These are phyloP conservation scores for Gastrolobium villosum DNA, from an alignment of 306 rosid species.

Conservation along the genomic window DNA sequence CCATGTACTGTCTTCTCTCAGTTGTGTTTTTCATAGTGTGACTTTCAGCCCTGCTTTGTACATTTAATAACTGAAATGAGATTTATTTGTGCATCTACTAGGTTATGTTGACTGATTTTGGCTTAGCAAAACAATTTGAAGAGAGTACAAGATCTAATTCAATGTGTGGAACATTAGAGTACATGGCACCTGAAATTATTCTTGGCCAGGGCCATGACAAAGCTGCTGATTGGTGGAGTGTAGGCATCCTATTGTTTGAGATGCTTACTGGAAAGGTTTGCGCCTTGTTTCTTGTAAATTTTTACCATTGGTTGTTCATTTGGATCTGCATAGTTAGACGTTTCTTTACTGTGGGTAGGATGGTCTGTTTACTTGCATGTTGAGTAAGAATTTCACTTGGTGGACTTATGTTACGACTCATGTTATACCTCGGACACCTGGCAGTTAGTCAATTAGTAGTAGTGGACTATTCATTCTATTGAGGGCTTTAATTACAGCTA, in stretches of 20 bases:
- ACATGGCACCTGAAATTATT: conserved; percentile 99
- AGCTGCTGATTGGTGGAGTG: conserved; percentile 99
- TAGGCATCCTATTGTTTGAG: conserved; percentile 89
- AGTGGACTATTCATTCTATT: too few relatives aligned
- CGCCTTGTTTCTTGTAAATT: conserved; percentile 29
- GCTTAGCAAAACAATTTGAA: conserved; percentile 88
- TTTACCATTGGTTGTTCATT: conserved; percentile 30
- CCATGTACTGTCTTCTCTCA: conserved; percentile 70
- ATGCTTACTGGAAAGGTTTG: conserved; percentile 98
- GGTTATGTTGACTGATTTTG: conserved; percentile 98
- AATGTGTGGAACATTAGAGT: conserved; percentile 91
- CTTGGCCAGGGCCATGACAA: conserved; percentile 97
- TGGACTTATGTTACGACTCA: not conserved
- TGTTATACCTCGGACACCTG: too few relatives aligned
- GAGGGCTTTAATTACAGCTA: too few relatives aligned
- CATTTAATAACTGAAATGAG: conserved; percentile 46
- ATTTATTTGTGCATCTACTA: conserved; percentile 44
- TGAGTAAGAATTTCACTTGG: not conserved
- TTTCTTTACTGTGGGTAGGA: not conserved
- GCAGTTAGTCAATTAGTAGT: too few relatives aligned
- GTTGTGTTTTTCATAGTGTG: conserved; percentile 30
- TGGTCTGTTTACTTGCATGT: not conserved
- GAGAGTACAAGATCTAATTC: conserved; percentile 89
- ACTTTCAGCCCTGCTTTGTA: conserved; percentile 9
- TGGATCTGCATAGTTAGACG: conserved; percentile 1